A percentile compares a stretch with the other conserved stretches of the same genome.
Conservation (phyloP, 1,284 basidiomycete genomes). For the Abortiporus biennis region DNA sequence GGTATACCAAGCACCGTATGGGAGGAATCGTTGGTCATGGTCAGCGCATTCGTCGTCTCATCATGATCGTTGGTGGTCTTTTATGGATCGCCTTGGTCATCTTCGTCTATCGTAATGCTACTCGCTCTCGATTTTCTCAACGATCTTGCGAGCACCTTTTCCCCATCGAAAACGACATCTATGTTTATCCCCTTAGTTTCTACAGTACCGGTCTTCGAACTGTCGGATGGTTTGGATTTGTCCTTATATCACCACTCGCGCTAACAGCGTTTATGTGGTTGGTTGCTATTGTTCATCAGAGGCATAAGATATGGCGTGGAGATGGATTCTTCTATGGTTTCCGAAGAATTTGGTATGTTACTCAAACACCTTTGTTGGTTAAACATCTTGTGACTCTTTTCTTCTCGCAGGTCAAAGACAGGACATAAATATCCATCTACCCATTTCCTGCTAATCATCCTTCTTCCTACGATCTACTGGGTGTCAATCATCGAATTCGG, state of each 20-base stretch:
- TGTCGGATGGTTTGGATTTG: not conserved
- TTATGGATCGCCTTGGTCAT: conserved; percentile 1
- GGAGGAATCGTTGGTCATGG: not conserved
- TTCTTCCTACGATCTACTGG: no score
- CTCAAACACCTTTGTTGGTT: no score
- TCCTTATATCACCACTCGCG: not conserved
- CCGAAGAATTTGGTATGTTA: no score
- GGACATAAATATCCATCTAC: no score
- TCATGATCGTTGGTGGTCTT: not conserved
- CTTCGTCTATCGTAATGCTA: not conserved
- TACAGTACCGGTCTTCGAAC: not conserved
- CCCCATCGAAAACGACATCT: not conserved
- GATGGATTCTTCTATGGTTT: no score
- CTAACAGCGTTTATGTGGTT: not conserved
- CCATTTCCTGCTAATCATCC: no score
- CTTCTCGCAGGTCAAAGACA: no score
- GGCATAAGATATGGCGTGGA: not conserved
- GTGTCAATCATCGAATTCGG: no score
- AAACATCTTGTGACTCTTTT: no score
- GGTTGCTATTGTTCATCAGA: not conserved
- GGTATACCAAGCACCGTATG: conserved; percentile 2
- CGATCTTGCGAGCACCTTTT: conserved; percentile 1
- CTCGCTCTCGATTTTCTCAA: not conserved
- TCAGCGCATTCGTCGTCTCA: not conserved
- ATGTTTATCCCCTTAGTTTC: not conserved